Evolutionary conservation across 1,284 basidiomycete species (phyloP), one percentile per base, ranked within the genome.

Genomic region (Sanguinoderma infundibulare): DNA sequence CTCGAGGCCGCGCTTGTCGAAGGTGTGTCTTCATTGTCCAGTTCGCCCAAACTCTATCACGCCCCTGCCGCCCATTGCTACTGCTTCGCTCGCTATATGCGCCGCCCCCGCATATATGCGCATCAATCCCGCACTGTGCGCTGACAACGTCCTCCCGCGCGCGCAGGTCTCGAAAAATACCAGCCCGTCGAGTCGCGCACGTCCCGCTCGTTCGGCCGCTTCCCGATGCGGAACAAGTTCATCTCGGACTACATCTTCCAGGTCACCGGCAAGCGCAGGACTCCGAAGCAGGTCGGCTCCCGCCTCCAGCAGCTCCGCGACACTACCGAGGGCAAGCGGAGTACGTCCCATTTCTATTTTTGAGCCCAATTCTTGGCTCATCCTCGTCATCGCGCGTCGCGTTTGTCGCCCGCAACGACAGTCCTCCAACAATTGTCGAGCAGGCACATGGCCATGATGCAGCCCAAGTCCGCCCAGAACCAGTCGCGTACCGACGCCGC

Each of bases 1-100:
- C 84, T 92, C 57, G 90, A 92, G 77, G 87, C 86, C 42, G 87
- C 87, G 55, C 79, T 92, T 65, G 82, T 92, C 59, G 86, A 90
- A 81, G 90, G 89, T 88, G 65, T n/a, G 60, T 42, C 4, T 52
- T 34, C 30, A 17, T 34, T 44, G 42, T 15, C 42, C 24, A 46
- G n/a, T 35, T 35, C 14, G 34, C 28, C 17, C 28, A 49, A 49
- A 49, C 46, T 49, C 46, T 47, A 57, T 57, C 55, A 49, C 55
- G 17, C n/a, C 28, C 46, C 28, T 30, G 46, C 46, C 28, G 28
- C 28, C 15, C 47, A 6, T 10, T 36, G 4, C n/a, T n/a, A n/a
- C n/a, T n/a, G n/a, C n/a, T n/a, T n/a, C n/a, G n/a, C 55, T 50
- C 47, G n/a, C 24, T 57, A 30, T 42, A 57, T 57, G 55, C 55